Base-by-base conservation (phyloP, 73 alveolate species). In the Loxodes magnus region DNA sequence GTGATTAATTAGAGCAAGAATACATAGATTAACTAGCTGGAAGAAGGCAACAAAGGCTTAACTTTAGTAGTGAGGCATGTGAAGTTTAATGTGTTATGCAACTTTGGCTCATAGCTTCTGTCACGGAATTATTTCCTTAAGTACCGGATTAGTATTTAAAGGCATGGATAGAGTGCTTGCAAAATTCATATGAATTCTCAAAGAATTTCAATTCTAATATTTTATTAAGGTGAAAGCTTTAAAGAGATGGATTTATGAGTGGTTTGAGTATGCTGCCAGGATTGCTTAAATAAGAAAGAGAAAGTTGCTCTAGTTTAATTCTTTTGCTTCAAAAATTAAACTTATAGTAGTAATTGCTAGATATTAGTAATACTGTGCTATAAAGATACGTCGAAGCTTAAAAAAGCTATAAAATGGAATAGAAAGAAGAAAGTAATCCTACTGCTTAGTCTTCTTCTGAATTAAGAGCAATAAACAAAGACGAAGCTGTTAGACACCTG, bases 211-310 rank as follows among this genome's bases (percentile, higher is more conserved):
- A 71, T 35, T 31, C 39, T 22, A 67, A 51, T 17, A 62, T 63
- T 0, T 35, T 36, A 0, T 56, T 71, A 12, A 62, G 85, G 57
- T 20, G 38, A 20, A 64, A 54, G 29, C 63, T 71, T 4, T 71
- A 77, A 77, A 62, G 55, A 25, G 77, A 62, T 4, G 85, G 85
- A 16, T 62, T 63, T 34, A 61, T 71, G 85, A 35, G 58, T 14
- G 77, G 56, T 3, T 33, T 63, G 30, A 63, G 50, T 20, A 61
- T 56, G 14, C 65, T 71, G 1, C 85, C 85, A 12, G 85, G 85
- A 2, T 49, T 71, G 5, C 39, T 61, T 23, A 71, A 54, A 30
- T 41, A 52, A 24, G 85, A 71, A 43, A 26, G 69, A 20, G 78
- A 71, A 48, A 35, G 69, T 12, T 31, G 56, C 24, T 39, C 72